Percentiles rank a stretch among this genome's conserved stretches.
These are phyloP conservation scores for Elongisporangium anandrum DNA, from an alignment of 352 stramenopile species.

Conservation along the genomic window DNA sequence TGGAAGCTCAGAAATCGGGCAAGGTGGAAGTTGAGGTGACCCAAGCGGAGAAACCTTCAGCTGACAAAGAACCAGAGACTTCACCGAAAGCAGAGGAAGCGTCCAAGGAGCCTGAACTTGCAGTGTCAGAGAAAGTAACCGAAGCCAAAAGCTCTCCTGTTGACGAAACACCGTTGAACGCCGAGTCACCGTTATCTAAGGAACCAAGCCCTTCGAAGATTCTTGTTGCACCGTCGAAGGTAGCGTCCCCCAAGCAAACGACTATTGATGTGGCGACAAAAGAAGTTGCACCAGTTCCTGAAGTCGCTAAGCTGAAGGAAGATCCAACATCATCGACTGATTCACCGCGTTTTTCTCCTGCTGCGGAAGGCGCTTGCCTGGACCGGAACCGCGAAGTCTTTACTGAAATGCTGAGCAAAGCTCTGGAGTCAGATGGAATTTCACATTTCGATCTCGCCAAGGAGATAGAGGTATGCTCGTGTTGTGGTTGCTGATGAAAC, in stretches of 20 bases:
- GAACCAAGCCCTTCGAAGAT: not conserved
- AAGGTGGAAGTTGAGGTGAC: not conserved
- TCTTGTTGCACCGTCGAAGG: not conserved
- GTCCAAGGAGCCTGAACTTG: not conserved
- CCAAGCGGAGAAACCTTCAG: not conserved
- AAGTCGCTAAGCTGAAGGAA: not conserved
- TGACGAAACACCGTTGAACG: not conserved
- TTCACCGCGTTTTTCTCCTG: not conserved
- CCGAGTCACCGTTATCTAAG: not conserved
- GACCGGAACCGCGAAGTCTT: constrained; percentile 58
- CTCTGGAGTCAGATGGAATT: constrained; percentile 38
- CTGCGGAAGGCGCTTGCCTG: constrained; percentile 15
- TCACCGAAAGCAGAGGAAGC: not conserved
- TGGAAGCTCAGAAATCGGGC: not conserved
- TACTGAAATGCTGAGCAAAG: constrained; percentile 65
- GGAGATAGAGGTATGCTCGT: constrained; percentile 55
- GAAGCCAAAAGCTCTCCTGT: not conserved
- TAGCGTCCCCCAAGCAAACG: constrained; percentile 1
- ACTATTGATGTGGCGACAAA: constrained; percentile 6
- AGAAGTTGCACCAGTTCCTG: not conserved
- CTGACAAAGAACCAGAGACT: not conserved
- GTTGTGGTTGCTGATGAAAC: constrained; percentile 1
- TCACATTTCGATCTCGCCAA: constrained; percentile 39
- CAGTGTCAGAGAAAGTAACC: not conserved
- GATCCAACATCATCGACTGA: not conserved